Evolutionary conservation across 805 yeast species (phyloP), one percentile per base, ranked within the genome.

Genomic region (Saturnispora ahearnii): DNA sequence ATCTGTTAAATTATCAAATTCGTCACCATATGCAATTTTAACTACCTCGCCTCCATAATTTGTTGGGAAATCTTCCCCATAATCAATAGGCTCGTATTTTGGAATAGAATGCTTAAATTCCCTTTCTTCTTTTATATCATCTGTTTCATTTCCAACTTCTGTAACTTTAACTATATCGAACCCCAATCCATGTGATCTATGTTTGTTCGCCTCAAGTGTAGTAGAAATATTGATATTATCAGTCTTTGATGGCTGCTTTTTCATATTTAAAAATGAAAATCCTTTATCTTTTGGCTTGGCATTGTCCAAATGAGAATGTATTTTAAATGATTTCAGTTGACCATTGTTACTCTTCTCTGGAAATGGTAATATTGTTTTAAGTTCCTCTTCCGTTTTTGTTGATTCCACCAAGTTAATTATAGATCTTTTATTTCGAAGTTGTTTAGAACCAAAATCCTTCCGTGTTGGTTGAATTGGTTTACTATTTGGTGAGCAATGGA

Each of bases 1-100:
- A 26, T 48, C 40, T 21, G 50, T 52, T 10, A 48, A 37, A 24
- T 43, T 30, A 13, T 50, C 60, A 41, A 55, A 47, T 11, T 57
- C 64, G 48, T 59, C 63, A 43, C 54, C 61, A 44, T 42, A 59
- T 5, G 48, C 48, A 18, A 61, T 55, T 32, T 56, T 51, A 36
- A 55, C 57, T 7, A 54, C 56, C n/a, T 54, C 58, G 10, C 57
- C 59, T n/a, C 57, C 62, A n/a, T 33, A 10, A 36, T 21, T 36
- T 5, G 3, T 5, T 10, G 15, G 4, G 12, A 36, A 18, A 12
- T 36, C 40, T 7, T 36, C 40, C 5, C 40, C 40, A 48, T 56
- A 59, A 38, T 51, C 55, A 13, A 46, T 38, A 37, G 43, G 38
- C 1, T 41, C 48, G 5, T 37, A 36, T 33, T 33, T 26, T 13